Evolutionary conservation across 1,284 basidiomycete genomes (phyloP), one percentile per base, ranked within the genome.

Genomic region (Fomitopsis palustris): DNA sequence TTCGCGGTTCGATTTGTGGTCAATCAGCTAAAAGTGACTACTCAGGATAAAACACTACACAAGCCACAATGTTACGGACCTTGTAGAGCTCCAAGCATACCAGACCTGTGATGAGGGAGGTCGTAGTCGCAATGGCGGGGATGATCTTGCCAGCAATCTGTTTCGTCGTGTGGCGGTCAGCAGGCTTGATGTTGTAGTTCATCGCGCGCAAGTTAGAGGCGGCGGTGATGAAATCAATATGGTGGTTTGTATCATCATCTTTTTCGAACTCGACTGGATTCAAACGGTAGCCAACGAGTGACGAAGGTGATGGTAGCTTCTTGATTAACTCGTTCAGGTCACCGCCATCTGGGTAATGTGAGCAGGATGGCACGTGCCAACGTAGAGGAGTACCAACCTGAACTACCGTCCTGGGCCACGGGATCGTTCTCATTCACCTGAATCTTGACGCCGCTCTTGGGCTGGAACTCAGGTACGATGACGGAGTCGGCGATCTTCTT

Each of bases 81-180:
- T 98, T 98, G 84, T 97, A 99, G 54, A 99, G 83, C 77, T 99
- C 97, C 59, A 99, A 75, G 75, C 96, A 98, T 51, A 98, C 95
- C 57, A 99, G 77, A 29, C 97, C 97, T 31, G 95, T 95, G 33
- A 97, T 93, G 47, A 98, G 84, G 17, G 95, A 90, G 1, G 98
- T 99, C 0, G 97, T 99, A 1, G 98, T 99, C 23, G 97, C 97
- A 69, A 99, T 99, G 17, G 97, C 97, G 56, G 97, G 97, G 65
- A 99, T 99, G 69, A 99, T 99, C 82, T 99, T 99, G 59, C 97
- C 97, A 3, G 97, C 98, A 70, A 99, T 98, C 73, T 97, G 93
- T 81, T 99, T 99, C 43, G 96, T 99, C 62, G 90, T 87, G 78
- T 99, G 96, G 59, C 89, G 85, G 76, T 98, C 95, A 14, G 96